phyloP scores from a whole-genome alignment of 2,329 filamentous ascomycete species.

The Nakataea oryzae region DNA sequence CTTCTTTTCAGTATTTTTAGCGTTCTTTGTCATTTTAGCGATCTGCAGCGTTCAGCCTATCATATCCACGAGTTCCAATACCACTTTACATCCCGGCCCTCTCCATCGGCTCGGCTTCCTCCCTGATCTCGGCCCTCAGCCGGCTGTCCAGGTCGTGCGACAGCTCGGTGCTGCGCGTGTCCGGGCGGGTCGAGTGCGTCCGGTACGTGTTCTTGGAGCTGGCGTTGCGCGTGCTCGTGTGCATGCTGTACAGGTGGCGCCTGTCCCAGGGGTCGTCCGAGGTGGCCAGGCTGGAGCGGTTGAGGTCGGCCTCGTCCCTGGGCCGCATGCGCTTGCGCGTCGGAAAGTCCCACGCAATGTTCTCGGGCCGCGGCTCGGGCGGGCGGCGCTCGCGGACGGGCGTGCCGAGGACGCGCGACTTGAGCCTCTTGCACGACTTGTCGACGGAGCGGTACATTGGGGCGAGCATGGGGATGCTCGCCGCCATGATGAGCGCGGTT shows the following conservation, averaged over 20 bases:
- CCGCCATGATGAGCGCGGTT: not conserved
- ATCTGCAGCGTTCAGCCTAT: no score
- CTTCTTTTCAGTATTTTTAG: no score
- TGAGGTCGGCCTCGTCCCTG: not conserved
- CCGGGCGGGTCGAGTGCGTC: no score
- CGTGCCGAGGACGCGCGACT: not conserved
- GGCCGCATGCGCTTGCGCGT: not conserved
- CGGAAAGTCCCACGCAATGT: not conserved
- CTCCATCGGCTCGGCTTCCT: no score
- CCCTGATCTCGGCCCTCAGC: no score
- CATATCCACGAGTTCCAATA: no score
- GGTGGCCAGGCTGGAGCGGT: not conserved
- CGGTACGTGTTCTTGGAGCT: not conserved
- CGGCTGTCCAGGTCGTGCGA: no score
- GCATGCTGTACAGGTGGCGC: not conserved
- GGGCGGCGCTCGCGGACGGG: no score
- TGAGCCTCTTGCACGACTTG: not conserved
- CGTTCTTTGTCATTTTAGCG: no score
- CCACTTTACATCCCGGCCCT: no score
- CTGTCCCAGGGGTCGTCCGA: not conserved
- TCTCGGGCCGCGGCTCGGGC: not conserved
- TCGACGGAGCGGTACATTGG: not conserved
- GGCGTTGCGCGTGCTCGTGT: not conserved
- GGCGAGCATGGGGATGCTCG: not conserved
- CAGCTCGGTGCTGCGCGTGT: no score